These are phyloP conservation scores for Leccinum longicurvipes DNA, from an alignment of 768 basidiomycete species.

Conservation along the genomic window DNA sequence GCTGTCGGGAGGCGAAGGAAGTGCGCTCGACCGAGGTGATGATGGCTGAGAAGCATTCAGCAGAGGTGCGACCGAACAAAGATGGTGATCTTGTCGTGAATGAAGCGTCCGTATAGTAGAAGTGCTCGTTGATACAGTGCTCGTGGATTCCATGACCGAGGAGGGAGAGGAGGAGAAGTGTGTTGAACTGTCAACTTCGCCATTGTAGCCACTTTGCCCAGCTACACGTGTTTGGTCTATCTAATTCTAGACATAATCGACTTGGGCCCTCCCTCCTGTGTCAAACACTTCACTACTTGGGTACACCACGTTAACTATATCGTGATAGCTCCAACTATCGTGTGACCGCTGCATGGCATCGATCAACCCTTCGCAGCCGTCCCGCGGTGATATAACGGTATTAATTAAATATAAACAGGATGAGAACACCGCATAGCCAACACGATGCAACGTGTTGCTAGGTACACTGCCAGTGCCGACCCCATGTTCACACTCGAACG, in stretches of 20 bases:
- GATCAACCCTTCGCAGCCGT: neutral
- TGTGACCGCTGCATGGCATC: neutral
- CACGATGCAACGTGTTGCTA: neutral
- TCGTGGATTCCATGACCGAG: constrained; percentile 24
- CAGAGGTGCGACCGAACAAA: neutral
- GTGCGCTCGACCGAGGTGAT: constrained; percentile 46
- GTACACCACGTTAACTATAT: neutral
- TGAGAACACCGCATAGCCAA: neutral
- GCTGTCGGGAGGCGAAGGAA: constrained; percentile 61
- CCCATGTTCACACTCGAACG: constrained; percentile 36
- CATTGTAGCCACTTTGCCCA: constrained; percentile 14
- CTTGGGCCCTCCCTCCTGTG: no score
- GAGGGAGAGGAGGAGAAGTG: neutral
- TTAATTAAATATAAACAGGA: neutral
- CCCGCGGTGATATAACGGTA: neutral
- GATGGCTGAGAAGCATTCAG: constrained; percentile 38
- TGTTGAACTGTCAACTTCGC: no score
- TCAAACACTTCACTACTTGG: no score
- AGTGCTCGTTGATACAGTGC: constrained; percentile 32
- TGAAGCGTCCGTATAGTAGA: constrained; percentile 38
- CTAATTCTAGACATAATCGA: constrained; percentile 6
- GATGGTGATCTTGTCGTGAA: constrained; percentile 20
- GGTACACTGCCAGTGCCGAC: neutral
- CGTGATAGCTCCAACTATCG: no score
- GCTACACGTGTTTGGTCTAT: constrained; percentile 33